A percentile compares a stretch with the other conserved stretches of the same genome.
Conservation (phyloP, 23 red algal species). For the Gracilaria vermiculophylla region DNA sequence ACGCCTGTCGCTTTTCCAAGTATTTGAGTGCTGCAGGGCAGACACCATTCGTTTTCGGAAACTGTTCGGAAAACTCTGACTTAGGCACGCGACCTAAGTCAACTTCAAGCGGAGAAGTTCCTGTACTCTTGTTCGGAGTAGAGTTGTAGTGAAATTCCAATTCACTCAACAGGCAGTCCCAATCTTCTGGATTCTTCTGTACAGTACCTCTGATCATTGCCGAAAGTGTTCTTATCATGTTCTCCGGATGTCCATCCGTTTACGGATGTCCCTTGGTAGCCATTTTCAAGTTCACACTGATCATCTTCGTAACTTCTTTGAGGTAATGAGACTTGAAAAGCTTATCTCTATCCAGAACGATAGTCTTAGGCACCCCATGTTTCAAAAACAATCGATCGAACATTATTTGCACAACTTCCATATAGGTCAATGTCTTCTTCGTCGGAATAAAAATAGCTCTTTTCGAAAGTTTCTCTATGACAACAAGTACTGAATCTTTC, state of each 20-base stretch:
- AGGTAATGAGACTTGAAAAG: background rate
- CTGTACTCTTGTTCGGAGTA: no score
- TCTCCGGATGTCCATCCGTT: slow-evolving; percentile 7
- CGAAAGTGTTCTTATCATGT: slow-evolving; percentile 20
- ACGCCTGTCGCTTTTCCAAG: background rate
- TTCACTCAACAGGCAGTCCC: slow-evolving; percentile 9
- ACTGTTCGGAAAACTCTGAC: background rate
- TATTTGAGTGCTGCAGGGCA: background rate
- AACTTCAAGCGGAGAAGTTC: slow-evolving; percentile 42
- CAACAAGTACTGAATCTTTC: no score
- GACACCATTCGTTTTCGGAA: no score
- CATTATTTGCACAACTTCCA: no score
- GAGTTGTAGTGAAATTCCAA: slow-evolving; percentile 46
- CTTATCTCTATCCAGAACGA: background rate
- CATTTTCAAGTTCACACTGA: background rate
- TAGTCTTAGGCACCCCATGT: no score
- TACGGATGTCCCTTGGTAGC: background rate
- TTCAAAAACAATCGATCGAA: no score
- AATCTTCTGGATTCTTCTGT: slow-evolving; percentile 26
- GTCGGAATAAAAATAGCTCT: no score
- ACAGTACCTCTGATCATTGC: slow-evolving; percentile 17
- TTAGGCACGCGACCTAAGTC: slow-evolving; percentile 13
- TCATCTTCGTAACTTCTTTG: background rate
- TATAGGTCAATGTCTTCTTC: no score
- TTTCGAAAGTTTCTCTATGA: no score